phyloP scores from a whole-genome alignment of 495 filamentous ascomycete genomes.

The Aspergillus bertholletiae region DNA sequence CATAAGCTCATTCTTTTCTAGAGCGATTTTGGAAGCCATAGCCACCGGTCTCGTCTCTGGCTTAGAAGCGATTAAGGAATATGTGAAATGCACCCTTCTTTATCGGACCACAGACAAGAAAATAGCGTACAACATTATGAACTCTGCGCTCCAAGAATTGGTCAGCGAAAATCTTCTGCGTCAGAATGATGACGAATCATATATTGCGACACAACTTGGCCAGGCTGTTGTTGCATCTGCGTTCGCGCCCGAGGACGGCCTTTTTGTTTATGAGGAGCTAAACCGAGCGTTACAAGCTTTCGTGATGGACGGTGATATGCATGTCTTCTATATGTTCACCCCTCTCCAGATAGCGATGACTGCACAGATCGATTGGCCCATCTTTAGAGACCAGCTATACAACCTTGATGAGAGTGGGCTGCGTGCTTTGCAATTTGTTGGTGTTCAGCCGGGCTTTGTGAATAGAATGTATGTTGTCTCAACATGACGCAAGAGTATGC shows the following conservation, averaged over 20 bases:
- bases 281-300: conserved; percentile 66
- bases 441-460: conserved; percentile 65
- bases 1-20: conserved; percentile 19
- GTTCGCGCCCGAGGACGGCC: conserved; percentile 71
- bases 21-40: conserved; percentile 72
- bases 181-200: conserved; percentile 46
- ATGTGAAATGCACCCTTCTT: conserved; percentile 65
- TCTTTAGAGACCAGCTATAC: conserved; percentile 70
- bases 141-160: conserved; percentile 53
- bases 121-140: conserved; percentile 53
- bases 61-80: conserved; percentile 64
- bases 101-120: conserved; percentile 53
- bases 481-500: conserved; percentile 2
- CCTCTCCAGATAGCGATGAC: conserved; percentile 52
- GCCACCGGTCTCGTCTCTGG: conserved; percentile 70
- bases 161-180: conserved; percentile 29
- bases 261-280: conserved; percentile 71
- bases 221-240: conserved; percentile 71
- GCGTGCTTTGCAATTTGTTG: conserved; percentile 65
- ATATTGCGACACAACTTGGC: conserved; percentile 62
- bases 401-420: conserved; percentile 66
- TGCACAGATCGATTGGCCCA: conserved; percentile 64
- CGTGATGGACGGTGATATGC: conserved; percentile 83
- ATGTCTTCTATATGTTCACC: conserved; percentile 78
- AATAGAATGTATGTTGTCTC: conserved; percentile 61